Percentiles rank a stretch among this genome's conserved stretches.
Conservation (phyloP, 495 filamentous ascomycete species). For the Penicillium nucicola region DNA sequence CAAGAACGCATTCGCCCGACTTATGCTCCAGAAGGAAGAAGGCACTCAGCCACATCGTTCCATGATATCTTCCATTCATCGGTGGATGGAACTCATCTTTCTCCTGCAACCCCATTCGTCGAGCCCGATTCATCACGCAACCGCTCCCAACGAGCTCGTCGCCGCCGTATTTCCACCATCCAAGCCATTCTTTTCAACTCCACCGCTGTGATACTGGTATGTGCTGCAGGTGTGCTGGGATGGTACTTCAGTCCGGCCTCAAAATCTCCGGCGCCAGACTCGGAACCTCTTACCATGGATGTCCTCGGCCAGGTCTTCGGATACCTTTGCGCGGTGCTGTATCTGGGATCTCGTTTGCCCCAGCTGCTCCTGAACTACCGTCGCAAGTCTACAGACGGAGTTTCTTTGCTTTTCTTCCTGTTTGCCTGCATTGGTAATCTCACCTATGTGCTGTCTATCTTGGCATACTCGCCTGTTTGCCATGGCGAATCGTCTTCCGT, state of each 20-base stretch:
- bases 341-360: slow-evolving; percentile 82
- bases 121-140: slow-evolving; percentile 21
- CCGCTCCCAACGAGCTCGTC: slow-evolving; percentile 15
- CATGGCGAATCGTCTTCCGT: slow-evolving; percentile 15
- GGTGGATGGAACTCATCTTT: slow-evolving; percentile 66
- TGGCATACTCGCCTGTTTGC: slow-evolving; percentile 75
- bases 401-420: slow-evolving; percentile 90
- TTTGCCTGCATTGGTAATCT: slow-evolving; percentile 94
- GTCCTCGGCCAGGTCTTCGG: slow-evolving; percentile 80
- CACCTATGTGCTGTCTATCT: slow-evolving; percentile 88
- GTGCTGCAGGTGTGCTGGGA: slow-evolving; percentile 74
- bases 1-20: slow-evolving; percentile 3
- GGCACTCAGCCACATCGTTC: slow-evolving; percentile 34
- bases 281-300: slow-evolving; percentile 56
- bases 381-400: slow-evolving; percentile 85
- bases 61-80: slow-evolving; percentile 29
- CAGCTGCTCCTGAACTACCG: slow-evolving; percentile 88
- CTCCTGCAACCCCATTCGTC: slow-evolving; percentile 72
- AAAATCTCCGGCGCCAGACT: slow-evolving; percentile 25
- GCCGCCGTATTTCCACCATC: slow-evolving; percentile 39
- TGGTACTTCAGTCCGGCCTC: slow-evolving; percentile 67
- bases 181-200: slow-evolving; percentile 69
- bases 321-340: slow-evolving; percentile 80
- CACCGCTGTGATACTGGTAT: slow-evolving; percentile 71
- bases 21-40: slow-evolving; percentile 11